These are phyloP conservation scores for Vicia faba DNA, from an alignment of 306 rosid genomes.

Conservation along the genomic window DNA sequence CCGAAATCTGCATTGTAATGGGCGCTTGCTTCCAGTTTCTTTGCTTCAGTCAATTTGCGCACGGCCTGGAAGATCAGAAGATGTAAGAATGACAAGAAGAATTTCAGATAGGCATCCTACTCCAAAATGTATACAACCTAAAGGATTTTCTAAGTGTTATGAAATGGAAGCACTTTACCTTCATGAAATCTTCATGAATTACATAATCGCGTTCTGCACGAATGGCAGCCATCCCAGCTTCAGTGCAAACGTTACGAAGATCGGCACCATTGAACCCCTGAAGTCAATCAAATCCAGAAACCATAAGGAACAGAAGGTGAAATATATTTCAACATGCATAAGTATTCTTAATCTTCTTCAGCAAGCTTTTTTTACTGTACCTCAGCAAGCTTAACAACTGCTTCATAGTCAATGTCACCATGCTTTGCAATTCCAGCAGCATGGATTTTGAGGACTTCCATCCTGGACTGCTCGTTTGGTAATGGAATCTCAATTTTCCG, in stretches of 20 bases:
- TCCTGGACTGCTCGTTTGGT: conserved; percentile 34
- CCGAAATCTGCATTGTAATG: conserved; percentile 66
- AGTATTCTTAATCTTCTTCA: background rate
- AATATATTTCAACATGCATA: background rate
- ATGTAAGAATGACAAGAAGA: conserved; percentile 6
- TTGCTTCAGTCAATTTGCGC: conserved; percentile 66
- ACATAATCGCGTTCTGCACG: conserved; percentile 33
- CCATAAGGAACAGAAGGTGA: background rate
- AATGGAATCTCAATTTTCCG: conserved; percentile 34
- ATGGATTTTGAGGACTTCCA: conserved; percentile 38
- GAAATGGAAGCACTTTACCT: conserved; percentile 28
- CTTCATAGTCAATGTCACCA: conserved; percentile 39
- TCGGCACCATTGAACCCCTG: conserved; percentile 42
- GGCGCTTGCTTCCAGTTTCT: conserved; percentile 72
- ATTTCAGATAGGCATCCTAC: background rate
- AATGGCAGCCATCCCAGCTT: conserved; percentile 38
- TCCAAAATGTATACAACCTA: background rate
- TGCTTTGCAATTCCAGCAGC: conserved; percentile 29
- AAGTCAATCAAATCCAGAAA: conserved; percentile 3
- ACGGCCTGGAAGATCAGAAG: conserved; percentile 58
- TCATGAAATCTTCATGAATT: conserved; percentile 34
- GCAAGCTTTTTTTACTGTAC: conserved; percentile 18
- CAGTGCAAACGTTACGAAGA: conserved; percentile 42
- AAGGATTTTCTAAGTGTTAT: background rate
- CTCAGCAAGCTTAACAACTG: conserved; percentile 37